Percentiles rank a stretch among this genome's conserved stretches.
Evolutionary conservation across 1,284 basidiomycete genomes (phyloP).

Genomic region (Gomphus bonarii): DNA sequence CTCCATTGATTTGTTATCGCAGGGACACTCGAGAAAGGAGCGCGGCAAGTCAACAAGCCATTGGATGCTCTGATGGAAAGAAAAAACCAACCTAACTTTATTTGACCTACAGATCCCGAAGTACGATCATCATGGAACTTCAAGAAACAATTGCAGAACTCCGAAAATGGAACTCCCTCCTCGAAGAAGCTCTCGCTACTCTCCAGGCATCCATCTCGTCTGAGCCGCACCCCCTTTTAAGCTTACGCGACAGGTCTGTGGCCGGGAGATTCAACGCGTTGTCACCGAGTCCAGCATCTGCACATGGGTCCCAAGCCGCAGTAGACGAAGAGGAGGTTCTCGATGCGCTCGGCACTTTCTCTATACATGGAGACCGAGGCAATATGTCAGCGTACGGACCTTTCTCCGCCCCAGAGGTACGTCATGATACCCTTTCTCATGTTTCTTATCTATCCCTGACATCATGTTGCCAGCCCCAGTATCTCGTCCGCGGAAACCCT

Average conservation of each 20-base stretch:
- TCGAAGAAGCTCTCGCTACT: constrained; percentile 6
- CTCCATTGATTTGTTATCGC: not conserved
- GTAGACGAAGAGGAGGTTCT: constrained; percentile 4
- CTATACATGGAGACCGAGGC: not conserved
- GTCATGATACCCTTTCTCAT: no score
- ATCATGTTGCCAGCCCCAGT: no score
- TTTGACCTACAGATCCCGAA: constrained; percentile 8
- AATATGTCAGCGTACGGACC: constrained; percentile 6
- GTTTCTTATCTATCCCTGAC: no score
- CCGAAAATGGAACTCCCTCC: constrained; percentile 5
- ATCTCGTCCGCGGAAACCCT: no score
- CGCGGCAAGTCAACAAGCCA: constrained; percentile 1
- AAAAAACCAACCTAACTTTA: not conserved
- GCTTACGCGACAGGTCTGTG: not conserved
- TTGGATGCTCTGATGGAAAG: no score
- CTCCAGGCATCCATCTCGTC: constrained; percentile 7
- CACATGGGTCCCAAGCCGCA: not conserved
- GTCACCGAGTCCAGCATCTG: not conserved
- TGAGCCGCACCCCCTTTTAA: constrained; percentile 7
- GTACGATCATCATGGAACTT: constrained; percentile 10
- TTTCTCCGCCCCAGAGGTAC: no score
- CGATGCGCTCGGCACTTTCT: constrained; percentile 8
- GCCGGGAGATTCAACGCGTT: not conserved
- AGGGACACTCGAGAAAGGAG: constrained; percentile 11
- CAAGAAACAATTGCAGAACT: constrained; percentile 10